Conservation (phyloP, 2,329 filamentous ascomycete genomes). For the Ceratocystis cacaofunesta region DNA sequence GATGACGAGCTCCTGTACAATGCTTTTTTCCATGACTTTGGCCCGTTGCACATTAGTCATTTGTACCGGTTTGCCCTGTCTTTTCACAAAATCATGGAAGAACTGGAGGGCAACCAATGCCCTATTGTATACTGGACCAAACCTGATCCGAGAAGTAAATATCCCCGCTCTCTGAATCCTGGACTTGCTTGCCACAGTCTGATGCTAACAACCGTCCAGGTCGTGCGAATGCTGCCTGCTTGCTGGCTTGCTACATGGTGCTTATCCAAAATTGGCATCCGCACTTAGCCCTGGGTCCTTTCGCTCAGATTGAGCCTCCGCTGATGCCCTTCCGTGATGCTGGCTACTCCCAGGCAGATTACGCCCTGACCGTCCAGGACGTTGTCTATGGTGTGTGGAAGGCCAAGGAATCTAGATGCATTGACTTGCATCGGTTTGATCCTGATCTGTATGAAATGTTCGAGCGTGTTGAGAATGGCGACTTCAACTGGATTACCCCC, state of each 20-base stretch:
- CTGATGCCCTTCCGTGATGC: conserved; percentile 98
- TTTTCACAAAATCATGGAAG: conserved; percentile 87
- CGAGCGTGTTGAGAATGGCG: conserved; percentile 91
- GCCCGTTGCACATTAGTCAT: conserved; percentile 91
- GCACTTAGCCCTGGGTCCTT: conserved; percentile 84
- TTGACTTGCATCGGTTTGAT: conserved; percentile 83
- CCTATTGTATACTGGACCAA: conserved; percentile 94
- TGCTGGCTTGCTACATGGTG: conserved; percentile 97
- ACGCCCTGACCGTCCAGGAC: conserved; percentile 88
- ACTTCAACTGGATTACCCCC: conserved; percentile 99
- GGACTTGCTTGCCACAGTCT: not conserved
- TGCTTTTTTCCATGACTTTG: conserved; percentile 96
- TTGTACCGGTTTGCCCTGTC: conserved; percentile 91
- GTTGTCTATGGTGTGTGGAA: conserved; percentile 98
- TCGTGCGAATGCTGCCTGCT: conserved; percentile 83
- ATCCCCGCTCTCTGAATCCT: not conserved
- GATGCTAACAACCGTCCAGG: conserved; percentile 32
- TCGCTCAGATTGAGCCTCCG: conserved; percentile 90
- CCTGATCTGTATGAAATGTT: conserved; percentile 94
- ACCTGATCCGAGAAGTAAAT: conserved; percentile 69
- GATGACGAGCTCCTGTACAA: conserved; percentile 92
- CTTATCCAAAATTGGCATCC: conserved; percentile 96
- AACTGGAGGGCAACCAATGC: conserved; percentile 75
- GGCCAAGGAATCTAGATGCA: conserved; percentile 88
- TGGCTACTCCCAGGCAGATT: conserved; percentile 96